Evolutionary conservation across 305 asterid genomes (phyloP), one percentile per base, ranked within the genome.

Genomic region (Solanum hybrid): DNA sequence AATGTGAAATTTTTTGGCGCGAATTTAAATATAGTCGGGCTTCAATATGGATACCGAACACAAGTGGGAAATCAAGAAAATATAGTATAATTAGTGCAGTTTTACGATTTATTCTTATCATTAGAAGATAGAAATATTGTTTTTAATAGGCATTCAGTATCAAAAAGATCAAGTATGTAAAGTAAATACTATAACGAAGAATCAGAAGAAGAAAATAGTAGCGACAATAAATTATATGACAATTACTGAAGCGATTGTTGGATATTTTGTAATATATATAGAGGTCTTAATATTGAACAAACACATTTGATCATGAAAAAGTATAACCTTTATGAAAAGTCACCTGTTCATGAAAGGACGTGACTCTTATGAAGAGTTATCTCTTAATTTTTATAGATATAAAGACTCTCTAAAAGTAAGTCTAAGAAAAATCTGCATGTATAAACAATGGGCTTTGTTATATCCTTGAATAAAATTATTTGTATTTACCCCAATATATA

Each of bases 31-130:
- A 14, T 51, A 0, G 4, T 51, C 20, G 22, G 22, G 8, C 22
- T 51, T 1, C 0, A 51, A 51, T 5, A 5, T 51, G 4, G 0
- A 1, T 51, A 51, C 22, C 3, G 4, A 51, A 51, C 0, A 51
- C 3, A 51, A 51, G 64, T 51, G 64, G 22, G 0, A 51, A 51
- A 51, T 51, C 64, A 51, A 16, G 9, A 16, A 51, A 51, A 17
- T 51, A 7, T 60, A 20, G n/a, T 20, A 20, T 7, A 60, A 7
- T 20, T 64, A 20, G 11, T 22, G 6, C 1, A 64, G 10, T 22
- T 8, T 64, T 8, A 64, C 2, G 26, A 64, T 22, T 64, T 20
- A 20, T 64, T 64, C 27, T 64, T 64, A 20, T 22, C 27, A 40
- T 3, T 60, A 22, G 2, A 60, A 60, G 26, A 22, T 60, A 22